These are phyloP conservation scores for Coriaria nepalensis DNA, from an alignment of 306 rosid genomes.

Conservation along the genomic window DNA sequence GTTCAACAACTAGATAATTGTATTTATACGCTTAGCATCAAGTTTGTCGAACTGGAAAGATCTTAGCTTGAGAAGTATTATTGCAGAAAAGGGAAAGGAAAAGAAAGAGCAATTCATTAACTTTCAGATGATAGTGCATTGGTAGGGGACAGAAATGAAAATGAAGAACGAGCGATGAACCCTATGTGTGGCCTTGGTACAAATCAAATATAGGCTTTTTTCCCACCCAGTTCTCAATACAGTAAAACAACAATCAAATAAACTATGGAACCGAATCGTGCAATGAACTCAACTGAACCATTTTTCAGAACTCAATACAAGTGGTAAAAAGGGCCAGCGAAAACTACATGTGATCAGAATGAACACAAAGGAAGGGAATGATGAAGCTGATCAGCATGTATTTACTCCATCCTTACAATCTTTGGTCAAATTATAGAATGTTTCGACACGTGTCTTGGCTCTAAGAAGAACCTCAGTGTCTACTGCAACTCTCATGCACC, in stretches of 20 bases:
- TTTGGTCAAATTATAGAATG: slow-evolving; percentile 73
- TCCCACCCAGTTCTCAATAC: slow-evolving; percentile 25
- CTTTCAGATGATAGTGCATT: slow-evolving; percentile 10
- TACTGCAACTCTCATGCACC: slow-evolving; percentile 96
- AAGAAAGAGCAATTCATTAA: slow-evolving; percentile 4
- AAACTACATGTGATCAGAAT: slow-evolving; percentile 6
- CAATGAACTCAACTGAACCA: slow-evolving; percentile 23
- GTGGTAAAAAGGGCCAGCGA: slow-evolving; percentile 2
- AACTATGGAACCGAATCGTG: slow-evolving; percentile 20
- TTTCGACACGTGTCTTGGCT: slow-evolving; percentile 76
- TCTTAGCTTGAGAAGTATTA: no score
- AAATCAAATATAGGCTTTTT: no score
- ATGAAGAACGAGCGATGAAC: no score
- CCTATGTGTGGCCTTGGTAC: slow-evolving; percentile 1
- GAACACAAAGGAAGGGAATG: slow-evolving; percentile 13
- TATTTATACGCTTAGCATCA: no score
- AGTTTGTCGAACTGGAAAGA: no score
- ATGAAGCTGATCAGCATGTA: slow-evolving; percentile 60
- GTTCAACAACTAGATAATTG: no score
- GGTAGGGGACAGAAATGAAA: neutral
- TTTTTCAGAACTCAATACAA: slow-evolving; percentile 25
- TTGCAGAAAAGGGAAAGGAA: neutral
- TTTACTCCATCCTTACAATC: slow-evolving; percentile 97
- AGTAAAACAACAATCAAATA: slow-evolving; percentile 31
- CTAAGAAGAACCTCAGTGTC: slow-evolving; percentile 92